Percentiles rank a stretch among this genome's conserved stretches.
Conservation (phyloP, 345 rosid genomes). For the Sisymbrium altissimum region DNA sequence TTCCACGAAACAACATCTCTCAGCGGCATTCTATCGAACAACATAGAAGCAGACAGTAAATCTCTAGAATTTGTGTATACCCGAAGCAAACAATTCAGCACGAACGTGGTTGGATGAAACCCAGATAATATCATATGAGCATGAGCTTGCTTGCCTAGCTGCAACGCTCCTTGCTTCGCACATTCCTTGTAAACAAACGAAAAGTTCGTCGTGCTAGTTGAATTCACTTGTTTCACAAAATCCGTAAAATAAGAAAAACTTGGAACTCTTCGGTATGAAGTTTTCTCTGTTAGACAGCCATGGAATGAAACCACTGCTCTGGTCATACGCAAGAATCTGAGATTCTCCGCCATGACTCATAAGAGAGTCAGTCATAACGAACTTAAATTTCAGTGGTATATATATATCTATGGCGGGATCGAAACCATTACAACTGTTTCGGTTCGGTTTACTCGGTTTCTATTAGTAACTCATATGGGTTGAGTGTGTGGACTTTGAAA, state of each 20-base stretch:
- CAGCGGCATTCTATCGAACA: conserved; percentile 63
- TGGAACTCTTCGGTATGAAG: conserved; percentile 2
- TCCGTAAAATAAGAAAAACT: conserved; percentile 36
- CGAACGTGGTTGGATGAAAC: conserved; percentile 62
- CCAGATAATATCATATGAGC: conserved; percentile 71
- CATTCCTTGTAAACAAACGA: conserved; percentile 73
- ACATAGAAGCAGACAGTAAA: conserved; percentile 44
- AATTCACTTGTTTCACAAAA: conserved; percentile 24
- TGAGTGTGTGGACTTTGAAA: neutral
- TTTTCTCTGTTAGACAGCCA: neutral
- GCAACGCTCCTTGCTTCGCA: conserved; percentile 38
- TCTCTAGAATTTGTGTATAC: conserved; percentile 48
- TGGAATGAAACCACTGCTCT: conserved; percentile 13
- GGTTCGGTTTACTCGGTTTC: conserved; percentile 16
- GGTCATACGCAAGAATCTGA: conserved; percentile 21
- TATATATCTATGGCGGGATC: conserved; percentile 17
- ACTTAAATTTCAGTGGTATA: neutral
- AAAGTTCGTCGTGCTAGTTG: conserved; percentile 45
- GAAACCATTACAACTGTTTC: neutral
- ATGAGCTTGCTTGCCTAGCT: conserved; percentile 74
- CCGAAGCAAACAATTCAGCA: conserved; percentile 69
- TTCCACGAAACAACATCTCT: conserved; percentile 81
- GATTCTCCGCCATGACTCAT: conserved; percentile 29
- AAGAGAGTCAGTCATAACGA: neutral
- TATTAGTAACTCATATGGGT: too few species aligned